These are phyloP conservation scores for Colletotrichum neosansevieriae DNA, from an alignment of 2,329 filamentous ascomycete species.

Conservation along the genomic window DNA sequence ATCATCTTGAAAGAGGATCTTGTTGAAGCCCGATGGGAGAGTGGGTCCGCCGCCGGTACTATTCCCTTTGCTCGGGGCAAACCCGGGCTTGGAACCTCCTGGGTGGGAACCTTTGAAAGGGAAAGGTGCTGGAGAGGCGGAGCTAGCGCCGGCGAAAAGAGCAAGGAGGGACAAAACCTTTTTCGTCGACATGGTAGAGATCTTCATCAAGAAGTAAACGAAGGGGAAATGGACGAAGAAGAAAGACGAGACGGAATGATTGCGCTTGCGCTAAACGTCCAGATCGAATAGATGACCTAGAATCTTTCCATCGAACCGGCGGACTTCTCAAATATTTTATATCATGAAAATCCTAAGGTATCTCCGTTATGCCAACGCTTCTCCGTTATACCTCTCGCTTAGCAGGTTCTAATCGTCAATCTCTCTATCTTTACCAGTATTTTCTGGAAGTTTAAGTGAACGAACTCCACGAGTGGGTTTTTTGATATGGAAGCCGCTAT, in stretches of 20 bases:
- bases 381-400: conserved; percentile 9
- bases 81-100: conserved; percentile 4
- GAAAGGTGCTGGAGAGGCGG: conserved; percentile 19
- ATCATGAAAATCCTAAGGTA: not conserved
- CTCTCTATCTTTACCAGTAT: not conserved
- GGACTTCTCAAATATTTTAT: conserved; percentile 1
- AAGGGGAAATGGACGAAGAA: not conserved
- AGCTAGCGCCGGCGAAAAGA: conserved; percentile 30
- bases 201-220: conserved; percentile 6
- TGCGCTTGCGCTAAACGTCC: conserved; percentile 1
- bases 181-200: conserved; percentile 32
- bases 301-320: not conserved
- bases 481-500: conserved; percentile 22
- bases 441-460: conserved; percentile 13
- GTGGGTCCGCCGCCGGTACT: conserved; percentile 16
- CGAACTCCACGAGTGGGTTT: conserved; percentile 14
- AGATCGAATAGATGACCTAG: conserved; percentile 4
- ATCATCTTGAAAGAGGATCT: conserved; percentile 47
- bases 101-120: conserved; percentile 6
- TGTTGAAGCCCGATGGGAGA: conserved; percentile 41
- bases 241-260: not conserved
- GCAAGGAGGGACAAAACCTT: conserved; percentile 30
- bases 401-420: conserved; percentile 4
- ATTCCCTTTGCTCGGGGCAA: not conserved
- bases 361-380: not conserved